Percentiles rank a stretch among this genome's conserved stretches.
These are phyloP conservation scores for Erigeron canadensis DNA, from an alignment of 129 eudicot species.

Conservation along the genomic window DNA sequence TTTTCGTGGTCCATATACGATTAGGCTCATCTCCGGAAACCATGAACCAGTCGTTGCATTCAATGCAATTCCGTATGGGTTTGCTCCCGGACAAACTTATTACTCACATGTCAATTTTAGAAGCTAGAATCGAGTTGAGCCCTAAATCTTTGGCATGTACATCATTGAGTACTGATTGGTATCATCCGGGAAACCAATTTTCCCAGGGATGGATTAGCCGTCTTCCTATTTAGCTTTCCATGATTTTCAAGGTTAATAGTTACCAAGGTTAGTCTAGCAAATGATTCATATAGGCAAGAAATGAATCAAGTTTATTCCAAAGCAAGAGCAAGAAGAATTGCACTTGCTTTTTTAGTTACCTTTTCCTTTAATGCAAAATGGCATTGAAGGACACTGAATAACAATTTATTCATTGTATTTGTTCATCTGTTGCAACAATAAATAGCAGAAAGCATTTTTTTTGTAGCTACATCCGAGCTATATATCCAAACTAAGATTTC, in stretches of 20 bases:
- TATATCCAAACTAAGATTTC: no score
- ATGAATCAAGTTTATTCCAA: conserved; percentile 11
- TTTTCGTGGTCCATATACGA: conserved; percentile 41
- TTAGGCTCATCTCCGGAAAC: conserved; percentile 24
- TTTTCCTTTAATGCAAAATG: neutral
- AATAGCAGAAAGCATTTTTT: neutral
- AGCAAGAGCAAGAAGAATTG: neutral
- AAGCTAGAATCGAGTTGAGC: conserved; percentile 13
- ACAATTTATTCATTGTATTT: conserved; percentile 2
- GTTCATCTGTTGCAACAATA: conserved; percentile 8
- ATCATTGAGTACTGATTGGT: conserved; percentile 11
- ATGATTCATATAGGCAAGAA: conserved; percentile 5
- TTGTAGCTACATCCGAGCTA: neutral
- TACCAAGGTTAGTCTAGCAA: conserved; percentile 3
- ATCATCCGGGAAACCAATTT: neutral
- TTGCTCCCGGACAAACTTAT: conserved; percentile 40
- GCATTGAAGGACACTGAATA: neutral
- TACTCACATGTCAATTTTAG: conserved; percentile 46
- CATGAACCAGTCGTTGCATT: conserved; percentile 32
- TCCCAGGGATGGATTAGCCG: neutral
- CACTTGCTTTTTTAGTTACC: neutral
- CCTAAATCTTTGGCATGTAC: conserved; percentile 10
- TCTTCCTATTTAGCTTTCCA: neutral
- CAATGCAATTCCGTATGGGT: conserved; percentile 44
- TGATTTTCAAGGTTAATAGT: neutral